Percentiles rank a stretch among this genome's conserved stretches.
Conservation (phyloP, 352 stramenopile species). For the Elongisporangium senticosum region DNA sequence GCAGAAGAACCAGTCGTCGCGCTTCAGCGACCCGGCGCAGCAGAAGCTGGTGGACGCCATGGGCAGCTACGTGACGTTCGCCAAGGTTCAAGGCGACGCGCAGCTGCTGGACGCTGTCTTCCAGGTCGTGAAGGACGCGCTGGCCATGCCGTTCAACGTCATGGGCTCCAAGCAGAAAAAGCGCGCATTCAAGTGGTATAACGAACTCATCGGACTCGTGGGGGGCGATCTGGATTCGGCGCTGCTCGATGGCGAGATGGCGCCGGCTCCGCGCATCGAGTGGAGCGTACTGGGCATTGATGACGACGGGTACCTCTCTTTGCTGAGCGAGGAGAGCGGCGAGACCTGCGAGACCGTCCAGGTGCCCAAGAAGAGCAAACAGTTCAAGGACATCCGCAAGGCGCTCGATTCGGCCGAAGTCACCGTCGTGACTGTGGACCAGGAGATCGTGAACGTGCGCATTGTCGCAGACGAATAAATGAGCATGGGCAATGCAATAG, state of each 20-base stretch:
- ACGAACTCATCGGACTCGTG: constrained; percentile 63
- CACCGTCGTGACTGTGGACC: constrained; percentile 40
- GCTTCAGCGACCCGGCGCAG: constrained; percentile 76
- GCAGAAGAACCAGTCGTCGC: constrained; percentile 70
- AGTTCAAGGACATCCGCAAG: constrained; percentile 71
- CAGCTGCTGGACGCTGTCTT: constrained; percentile 57
- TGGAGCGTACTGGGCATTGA: constrained; percentile 75
- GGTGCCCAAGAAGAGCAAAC: constrained; percentile 55
- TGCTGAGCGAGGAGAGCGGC: constrained; percentile 59
- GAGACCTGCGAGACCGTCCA: constrained; percentile 67
- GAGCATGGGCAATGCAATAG: not conserved
- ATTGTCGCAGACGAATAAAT: constrained; percentile 24
- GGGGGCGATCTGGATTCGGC: constrained; percentile 36
- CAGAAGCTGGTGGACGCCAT: constrained; percentile 74
- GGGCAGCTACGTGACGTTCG: constrained; percentile 56
- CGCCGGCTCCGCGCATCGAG: constrained; percentile 14
- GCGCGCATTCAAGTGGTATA: constrained; percentile 79
- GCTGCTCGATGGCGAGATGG: constrained; percentile 11
- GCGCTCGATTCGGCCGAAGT: constrained; percentile 53
- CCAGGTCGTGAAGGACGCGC: constrained; percentile 66
- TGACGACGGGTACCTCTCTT: constrained; percentile 65
- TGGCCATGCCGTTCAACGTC: constrained; percentile 83
- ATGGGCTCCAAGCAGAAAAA: constrained; percentile 82
- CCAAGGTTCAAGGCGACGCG: constrained; percentile 35
- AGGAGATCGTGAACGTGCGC: constrained; percentile 46